Conservation (phyloP, 2,329 filamentous ascomycete genomes). For the Sordariomycetes sp. region DNA sequence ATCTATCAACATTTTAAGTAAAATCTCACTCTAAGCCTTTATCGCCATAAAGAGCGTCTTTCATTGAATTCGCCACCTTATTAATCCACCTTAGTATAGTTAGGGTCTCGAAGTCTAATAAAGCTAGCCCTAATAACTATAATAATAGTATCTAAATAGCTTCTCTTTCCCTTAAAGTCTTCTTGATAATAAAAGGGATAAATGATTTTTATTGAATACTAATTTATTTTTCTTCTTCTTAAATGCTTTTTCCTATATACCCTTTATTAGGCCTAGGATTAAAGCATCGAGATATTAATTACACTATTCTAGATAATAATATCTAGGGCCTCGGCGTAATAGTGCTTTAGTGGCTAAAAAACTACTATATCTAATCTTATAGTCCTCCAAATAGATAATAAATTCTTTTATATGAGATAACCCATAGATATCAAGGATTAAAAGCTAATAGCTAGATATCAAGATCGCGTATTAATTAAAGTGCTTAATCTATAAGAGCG, state of each 20-base stretch:
- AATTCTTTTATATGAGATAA: neutral
- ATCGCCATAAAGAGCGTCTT: too few relatives aligned
- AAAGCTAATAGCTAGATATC: neutral
- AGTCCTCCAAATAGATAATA: neutral
- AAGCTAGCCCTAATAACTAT: neutral
- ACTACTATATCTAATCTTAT: neutral
- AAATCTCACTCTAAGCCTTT: too few relatives aligned
- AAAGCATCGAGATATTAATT: neutral
- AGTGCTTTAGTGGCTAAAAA: neutral
- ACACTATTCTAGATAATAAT: neutral
- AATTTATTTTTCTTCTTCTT: neutral
- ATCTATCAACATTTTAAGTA: too few relatives aligned
- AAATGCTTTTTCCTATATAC: neutral
- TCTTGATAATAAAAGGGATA: neutral
- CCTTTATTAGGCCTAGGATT: neutral
- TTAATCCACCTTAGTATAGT: neutral
- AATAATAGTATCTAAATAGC: neutral
- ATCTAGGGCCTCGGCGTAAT: neutral
- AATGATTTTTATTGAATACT: neutral
- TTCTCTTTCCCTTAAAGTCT: neutral
- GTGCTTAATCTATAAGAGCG: conserved; percentile 22
- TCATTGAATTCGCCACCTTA: neutral
- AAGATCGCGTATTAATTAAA: conserved; percentile 20
- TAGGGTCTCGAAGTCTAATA: neutral
- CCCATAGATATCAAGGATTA: neutral